Conservation (phyloP, 2,329 filamentous ascomycete species). For the Graphium sp. region DNA sequence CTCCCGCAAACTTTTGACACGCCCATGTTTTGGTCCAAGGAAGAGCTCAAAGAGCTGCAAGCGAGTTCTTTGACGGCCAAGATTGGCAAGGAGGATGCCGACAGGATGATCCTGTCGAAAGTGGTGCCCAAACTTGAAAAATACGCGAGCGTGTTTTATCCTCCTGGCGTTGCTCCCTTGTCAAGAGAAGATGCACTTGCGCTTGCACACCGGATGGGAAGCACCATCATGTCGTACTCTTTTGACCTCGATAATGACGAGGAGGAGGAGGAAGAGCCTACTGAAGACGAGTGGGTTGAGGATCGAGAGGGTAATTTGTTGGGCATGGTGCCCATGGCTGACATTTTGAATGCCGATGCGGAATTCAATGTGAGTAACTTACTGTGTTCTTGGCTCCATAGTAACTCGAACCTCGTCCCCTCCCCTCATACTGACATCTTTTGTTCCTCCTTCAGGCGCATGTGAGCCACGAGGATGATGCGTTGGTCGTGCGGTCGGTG, state of each 20-base stretch:
- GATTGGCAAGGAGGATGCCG: conserved; percentile 58
- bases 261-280: conserved; percentile 38
- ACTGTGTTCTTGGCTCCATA: background rate
- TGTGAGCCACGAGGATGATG: conserved; percentile 33
- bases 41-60: conserved; percentile 57
- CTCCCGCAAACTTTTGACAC: conserved; percentile 62
- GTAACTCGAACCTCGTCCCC: background rate
- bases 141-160: conserved; percentile 27
- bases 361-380: conserved; percentile 54
- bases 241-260: conserved; percentile 57
- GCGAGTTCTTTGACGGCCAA: conserved; percentile 61
- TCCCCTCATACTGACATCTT: background rate
- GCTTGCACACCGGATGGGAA: conserved; percentile 66
- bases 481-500: conserved; percentile 55
- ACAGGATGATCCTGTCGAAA: conserved; percentile 45
- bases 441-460: conserved; percentile 23
- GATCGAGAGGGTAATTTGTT: conserved; percentile 45
- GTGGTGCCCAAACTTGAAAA: conserved; percentile 33
- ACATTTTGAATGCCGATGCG: conserved; percentile 78
- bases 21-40: conserved; percentile 72
- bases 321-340: conserved; percentile 82
- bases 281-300: conserved; percentile 48
- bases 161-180: conserved; percentile 13
- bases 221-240: conserved; percentile 81
- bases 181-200: conserved; percentile 26